Base-by-base conservation (phyloP, 331 rosid species). In the Quercus tomentella region DNA sequence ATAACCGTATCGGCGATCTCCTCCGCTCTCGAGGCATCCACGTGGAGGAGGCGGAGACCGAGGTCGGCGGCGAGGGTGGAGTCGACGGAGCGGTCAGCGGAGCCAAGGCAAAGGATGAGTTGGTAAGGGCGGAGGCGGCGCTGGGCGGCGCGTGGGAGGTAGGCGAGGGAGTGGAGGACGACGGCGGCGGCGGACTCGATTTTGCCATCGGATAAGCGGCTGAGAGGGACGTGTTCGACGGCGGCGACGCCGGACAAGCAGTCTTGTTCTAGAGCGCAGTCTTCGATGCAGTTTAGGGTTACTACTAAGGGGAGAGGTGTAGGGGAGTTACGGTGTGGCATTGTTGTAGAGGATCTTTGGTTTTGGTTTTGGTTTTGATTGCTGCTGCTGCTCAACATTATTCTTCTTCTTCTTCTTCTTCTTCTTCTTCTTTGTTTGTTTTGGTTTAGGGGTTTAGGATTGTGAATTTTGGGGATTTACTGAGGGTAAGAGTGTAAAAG, bases 81-180 rank as follows among this genome's bases (percentile, higher is more conserved):
- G 20, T 95, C 99, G 18, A 90, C 96, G n/a, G 97, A 54, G 72
- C 96, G 93, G 78, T 95, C 98, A 7, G 92, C 84, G 51, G 99
- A 95, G 78, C 99, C 99, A 9, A 95, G 99, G 85, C 98, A 95
- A 51, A 95, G 94, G 70, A 93, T 76, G 75, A 95, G 92, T 82
- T 95, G 99, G 79, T 86, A 90, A 33, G 99, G 86, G 9, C 97
- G 93, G 78, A 95, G 97, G 6, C 98, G 96, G 28, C 99, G 98
- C 84, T 95, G 99, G 56, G 98, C 99, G n/a, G 99, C 98, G 58
- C 99, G 98, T 4, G 99, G 99, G 18, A 93, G 99, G 83, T 84
- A 95, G 0, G 98, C 93, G 60, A 95, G 98, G 65, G 99, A 95
- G 76, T 93, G 99, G 70, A 96, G 91, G 58, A 95, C 80, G 4